Conservation (phyloP, 2,329 filamentous ascomycete species). For the Nemania diffusa region DNA sequence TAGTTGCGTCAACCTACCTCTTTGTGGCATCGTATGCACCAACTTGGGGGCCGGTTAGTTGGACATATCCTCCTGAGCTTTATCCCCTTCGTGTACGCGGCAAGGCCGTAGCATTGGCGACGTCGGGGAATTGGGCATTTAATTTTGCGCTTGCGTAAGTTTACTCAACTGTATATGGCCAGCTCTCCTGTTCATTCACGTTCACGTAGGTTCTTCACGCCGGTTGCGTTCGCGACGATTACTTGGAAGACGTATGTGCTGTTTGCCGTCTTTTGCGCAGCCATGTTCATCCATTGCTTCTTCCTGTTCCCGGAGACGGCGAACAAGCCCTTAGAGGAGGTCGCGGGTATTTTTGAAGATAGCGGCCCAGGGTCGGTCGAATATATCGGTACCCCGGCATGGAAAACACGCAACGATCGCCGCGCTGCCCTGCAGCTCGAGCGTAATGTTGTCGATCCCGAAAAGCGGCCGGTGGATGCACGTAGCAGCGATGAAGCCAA, state of each 20-base stretch:
- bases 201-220: conserved; percentile 55
- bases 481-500: background rate
- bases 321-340: conserved; percentile 65
- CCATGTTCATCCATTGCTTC: conserved; percentile 62
- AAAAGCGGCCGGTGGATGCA: conserved; percentile 47
- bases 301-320: conserved; percentile 68
- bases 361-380: conserved; percentile 50
- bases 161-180: background rate
- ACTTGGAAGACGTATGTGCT: conserved; percentile 64
- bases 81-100: conserved; percentile 60
- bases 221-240: conserved; percentile 57
- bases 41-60: conserved; percentile 57
- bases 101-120: conserved; percentile 64
- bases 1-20: conserved; percentile 72
- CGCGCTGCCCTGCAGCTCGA: conserved; percentile 49
- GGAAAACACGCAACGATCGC: conserved; percentile 55
- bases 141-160: conserved; percentile 58
- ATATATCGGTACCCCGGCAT: conserved; percentile 55
- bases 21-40: conserved; percentile 65
- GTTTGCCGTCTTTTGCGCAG: conserved; percentile 63
- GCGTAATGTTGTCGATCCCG: conserved; percentile 49
- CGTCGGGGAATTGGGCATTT: conserved; percentile 62
- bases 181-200: conserved; percentile 9
- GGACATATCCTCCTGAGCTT: conserved; percentile 60
- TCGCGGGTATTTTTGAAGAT: conserved; percentile 60